phyloP scores from a whole-genome alignment of 495 filamentous ascomycete genomes.

The Podospora pseudoanserina region DNA sequence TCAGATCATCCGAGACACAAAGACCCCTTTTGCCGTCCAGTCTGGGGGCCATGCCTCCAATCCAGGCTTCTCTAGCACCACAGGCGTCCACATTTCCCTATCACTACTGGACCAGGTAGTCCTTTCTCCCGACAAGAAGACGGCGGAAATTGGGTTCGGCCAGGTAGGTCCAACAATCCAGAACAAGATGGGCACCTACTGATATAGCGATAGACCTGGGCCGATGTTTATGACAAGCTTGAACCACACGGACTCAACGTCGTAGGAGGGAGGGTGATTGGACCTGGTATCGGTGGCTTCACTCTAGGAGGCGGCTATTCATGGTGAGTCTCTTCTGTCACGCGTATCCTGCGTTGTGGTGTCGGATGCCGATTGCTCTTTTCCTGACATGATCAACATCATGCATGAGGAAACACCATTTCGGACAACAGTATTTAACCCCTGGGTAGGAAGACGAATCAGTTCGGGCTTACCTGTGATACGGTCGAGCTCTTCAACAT shows the following conservation, averaged over 20 bases:
- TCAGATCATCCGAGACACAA: constrained; percentile 17
- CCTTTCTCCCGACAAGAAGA: constrained; percentile 34
- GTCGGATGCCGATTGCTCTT: too few species aligned
- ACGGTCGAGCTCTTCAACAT: constrained; percentile 24
- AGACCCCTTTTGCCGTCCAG: constrained; percentile 41
- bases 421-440: neutral
- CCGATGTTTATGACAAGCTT: constrained; percentile 21
- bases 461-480: constrained; percentile 28
- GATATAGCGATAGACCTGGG: constrained; percentile 16
- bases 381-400: too few species aligned
- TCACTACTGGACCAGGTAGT: constrained; percentile 26
- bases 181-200: neutral
- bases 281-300: constrained; percentile 30
- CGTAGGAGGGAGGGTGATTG: constrained; percentile 25
- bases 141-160: constrained; percentile 44
- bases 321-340: constrained; percentile 10
- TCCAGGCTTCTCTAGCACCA: constrained; percentile 29
- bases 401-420: neutral
- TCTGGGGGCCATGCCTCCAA: constrained; percentile 43
- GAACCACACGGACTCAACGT: constrained; percentile 22
- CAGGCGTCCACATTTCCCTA: constrained; percentile 33
- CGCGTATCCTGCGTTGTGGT: too few species aligned
- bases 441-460: constrained; percentile 23
- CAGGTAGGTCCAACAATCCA: neutral
- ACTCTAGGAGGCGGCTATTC: constrained; percentile 32